These are phyloP conservation scores for Leccinum longicurvipes DNA, from an alignment of 768 basidiomycete species.

Conservation along the genomic window DNA sequence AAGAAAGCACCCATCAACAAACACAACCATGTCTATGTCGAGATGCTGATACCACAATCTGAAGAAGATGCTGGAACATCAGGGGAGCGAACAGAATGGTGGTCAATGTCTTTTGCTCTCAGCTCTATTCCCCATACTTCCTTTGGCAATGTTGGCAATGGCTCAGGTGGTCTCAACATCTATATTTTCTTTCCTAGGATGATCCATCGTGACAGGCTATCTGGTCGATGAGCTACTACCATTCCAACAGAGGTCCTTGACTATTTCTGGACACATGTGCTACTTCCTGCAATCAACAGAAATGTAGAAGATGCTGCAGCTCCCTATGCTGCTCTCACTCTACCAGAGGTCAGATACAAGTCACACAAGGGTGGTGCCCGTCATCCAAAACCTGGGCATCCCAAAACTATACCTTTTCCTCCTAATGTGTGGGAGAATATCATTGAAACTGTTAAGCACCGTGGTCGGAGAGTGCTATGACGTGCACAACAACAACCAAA, in stretches of 20 bases:
- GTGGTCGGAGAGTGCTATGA: too few species aligned
- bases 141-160: background rate
- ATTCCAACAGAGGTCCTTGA: slow-evolving; percentile 10
- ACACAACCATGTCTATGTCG: slow-evolving; percentile 17
- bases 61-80: background rate
- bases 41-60: slow-evolving; percentile 14
- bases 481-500: too few species aligned
- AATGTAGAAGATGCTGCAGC: background rate
- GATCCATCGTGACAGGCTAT: slow-evolving; percentile 6
- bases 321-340: slow-evolving; percentile 3
- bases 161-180: background rate
- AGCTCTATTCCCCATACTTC: background rate
- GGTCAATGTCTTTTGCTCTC: background rate
- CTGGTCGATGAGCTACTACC: background rate
- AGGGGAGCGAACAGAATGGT: slow-evolving; percentile 6
- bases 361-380: background rate
- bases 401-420: slow-evolving; percentile 10
- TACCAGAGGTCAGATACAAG: slow-evolving; percentile 5
- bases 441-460: too few species aligned
- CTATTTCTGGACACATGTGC: slow-evolving; percentile 4
- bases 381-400: background rate
- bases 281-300: slow-evolving; percentile 3
- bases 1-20: slow-evolving; percentile 7
- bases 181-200: slow-evolving; percentile 14
- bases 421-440: too few species aligned